Base-by-base conservation (phyloP, 371 early-diverging fungal species). In the Nematocida sp. region DNA sequence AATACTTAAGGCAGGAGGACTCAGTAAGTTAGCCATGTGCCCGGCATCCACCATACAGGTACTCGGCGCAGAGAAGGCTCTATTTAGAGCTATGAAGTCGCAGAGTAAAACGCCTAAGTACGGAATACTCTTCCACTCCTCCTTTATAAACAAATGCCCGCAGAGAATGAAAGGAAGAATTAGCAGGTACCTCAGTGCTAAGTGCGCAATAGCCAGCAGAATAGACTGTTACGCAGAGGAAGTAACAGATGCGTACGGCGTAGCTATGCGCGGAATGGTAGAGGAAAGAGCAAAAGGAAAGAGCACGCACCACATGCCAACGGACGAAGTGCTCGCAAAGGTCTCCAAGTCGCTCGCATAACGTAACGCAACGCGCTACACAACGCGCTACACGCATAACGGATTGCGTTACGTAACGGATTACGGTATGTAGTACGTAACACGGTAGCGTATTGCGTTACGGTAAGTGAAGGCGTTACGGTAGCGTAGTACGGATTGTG, bases 1-100 rank as follows among this genome's bases (percentile, higher is more conserved):
- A 77, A 91, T 93, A 78, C 86, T 91, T 50, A 92, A 91, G 66
- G 92, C 92, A 59, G 93, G 93, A 78, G 91, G 92, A 54, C 84
- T 93, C 78, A 89, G 89, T 86, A 90, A 88, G 78, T 85, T 95
- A 61, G 88, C 91, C 81, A 92, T 93, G 86, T 87, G 89, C 81
- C 92, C 93, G 60, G 91, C 92, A 38, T 90, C 91, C 60, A 93
- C 94, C 66, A 88, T 95, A 64, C 95, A 95, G 87, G 91, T 95
- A 57, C 87, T 93, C 26, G 95, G 95, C 83, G 93, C 95, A 57
- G 94, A 95, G 86, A 95, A 95, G 87, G 93, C 93, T 26, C 87
- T 93, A 50, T 93, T 93, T 87, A 88, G 93, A 77, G 93, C 95
- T 7, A 83, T 94, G 78, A 93, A 92, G 88, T 89, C 90, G 66